phyloP scores from a whole-genome alignment of 2,329 filamentous ascomycete species.

The Cordyceps javanica region DNA sequence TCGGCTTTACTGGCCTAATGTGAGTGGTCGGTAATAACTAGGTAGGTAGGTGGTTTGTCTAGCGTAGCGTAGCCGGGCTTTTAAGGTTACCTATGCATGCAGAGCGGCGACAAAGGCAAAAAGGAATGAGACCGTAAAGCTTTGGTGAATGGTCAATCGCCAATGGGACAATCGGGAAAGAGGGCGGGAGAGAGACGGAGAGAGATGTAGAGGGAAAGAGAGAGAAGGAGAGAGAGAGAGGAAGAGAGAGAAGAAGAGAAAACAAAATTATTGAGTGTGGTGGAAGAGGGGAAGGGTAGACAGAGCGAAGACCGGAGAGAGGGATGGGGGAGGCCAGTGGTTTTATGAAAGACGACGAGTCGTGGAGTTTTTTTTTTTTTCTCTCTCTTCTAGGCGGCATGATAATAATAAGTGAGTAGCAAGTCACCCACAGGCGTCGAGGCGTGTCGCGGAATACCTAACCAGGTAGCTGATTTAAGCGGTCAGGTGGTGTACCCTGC shows the following conservation, averaged over 20 bases:
- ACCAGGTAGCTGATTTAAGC: too few relatives aligned
- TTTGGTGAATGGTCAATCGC: neutral
- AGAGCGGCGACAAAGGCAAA: too few relatives aligned
- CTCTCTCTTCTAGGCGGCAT: too few relatives aligned
- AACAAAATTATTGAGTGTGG: neutral
- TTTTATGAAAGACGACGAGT: too few relatives aligned
- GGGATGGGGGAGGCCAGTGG: neutral
- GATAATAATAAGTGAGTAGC: too few relatives aligned
- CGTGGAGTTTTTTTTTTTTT: too few relatives aligned
- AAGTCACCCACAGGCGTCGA: too few relatives aligned
- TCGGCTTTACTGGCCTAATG: constrained; percentile 8
- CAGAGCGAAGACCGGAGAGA: neutral
- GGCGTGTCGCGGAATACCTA: too few relatives aligned
- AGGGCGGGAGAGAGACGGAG: neutral
- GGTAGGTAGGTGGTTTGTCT: too few relatives aligned
- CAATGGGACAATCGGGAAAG: neutral
- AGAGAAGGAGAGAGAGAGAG: neutral
- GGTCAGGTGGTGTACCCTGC: neutral
- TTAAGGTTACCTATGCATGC: neutral
- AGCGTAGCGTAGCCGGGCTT: neutral
- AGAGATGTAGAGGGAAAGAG: too few relatives aligned
- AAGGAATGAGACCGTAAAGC: too few relatives aligned
- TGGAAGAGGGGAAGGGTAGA: neutral
- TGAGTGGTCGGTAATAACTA: neutral
- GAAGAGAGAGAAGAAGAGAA: neutral